Evolutionary conservation across 305 asterid species (phyloP), one percentile per base, ranked within the genome.

Genomic region (Fraxinus paxiana): DNA sequence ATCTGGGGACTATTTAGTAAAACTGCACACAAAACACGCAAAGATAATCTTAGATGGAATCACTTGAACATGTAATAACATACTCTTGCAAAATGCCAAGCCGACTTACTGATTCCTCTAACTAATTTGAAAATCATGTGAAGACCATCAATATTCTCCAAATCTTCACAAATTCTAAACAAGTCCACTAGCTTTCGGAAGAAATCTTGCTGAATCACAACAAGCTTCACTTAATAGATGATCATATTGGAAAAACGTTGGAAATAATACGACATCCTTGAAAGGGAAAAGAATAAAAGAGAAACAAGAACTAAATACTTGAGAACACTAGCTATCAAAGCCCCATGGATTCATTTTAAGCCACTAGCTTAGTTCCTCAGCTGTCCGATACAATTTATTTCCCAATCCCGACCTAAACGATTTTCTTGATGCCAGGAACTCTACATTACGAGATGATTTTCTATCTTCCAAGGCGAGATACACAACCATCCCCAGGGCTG

Each of bases 111-210:
- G 83, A 93, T 94, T 88, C 98, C 99, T 82, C 92, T 89, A 79
- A 91, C 91, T 76, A 93, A 94, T 84, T 92, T 94, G 89, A 92
- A 93, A 37, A 94, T 87, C 85, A 91, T 87, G 90, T 89, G 97
- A 83, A 94, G 99, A 79, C 93, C 93, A 26, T 93, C 98, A 31
- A 89, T 46, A 82, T 93, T 90, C 83, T 93, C 95, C 91, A 94
- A 85, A 88, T 91, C 97, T 87, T 94, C 98, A 88, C 96, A 92
- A 73, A 89, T 83, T 79, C 94, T 87, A 80, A 92, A 96, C 79
- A 94, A 88, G 31, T 90, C 94, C 89, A 94, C 87, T 86, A 94
- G 89, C 93, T 94, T 96, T 82, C 89, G 85, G 73, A 96, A 86
- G 89, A 96, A 92, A 20, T 80, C 90, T 85, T 87, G 95, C 99